Conservation (phyloP, 2,329 filamentous ascomycete species). For the Ceratocystiopsis minuta region DNA sequence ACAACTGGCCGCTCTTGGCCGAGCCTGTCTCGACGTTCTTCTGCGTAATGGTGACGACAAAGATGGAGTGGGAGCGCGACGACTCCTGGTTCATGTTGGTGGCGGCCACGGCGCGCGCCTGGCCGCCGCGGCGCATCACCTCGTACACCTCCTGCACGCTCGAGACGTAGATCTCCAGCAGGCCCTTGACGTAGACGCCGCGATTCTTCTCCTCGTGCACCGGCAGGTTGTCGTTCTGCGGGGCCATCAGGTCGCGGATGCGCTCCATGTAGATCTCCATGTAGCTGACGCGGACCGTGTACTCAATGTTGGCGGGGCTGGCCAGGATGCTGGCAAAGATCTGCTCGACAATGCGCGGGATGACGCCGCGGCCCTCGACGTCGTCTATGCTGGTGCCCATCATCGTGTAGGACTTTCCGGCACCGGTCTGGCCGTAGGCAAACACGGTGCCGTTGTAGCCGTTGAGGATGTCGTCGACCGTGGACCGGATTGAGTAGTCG, state of each 20-base stretch:
- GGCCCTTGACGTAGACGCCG: slow-evolving; percentile 90
- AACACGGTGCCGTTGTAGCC: slow-evolving; percentile 99
- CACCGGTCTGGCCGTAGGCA: slow-evolving; percentile 94
- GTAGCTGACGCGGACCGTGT: slow-evolving; percentile 95
- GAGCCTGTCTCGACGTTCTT: slow-evolving; percentile 96
- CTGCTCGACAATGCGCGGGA: slow-evolving; percentile 91
- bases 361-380: slow-evolving; percentile 74
- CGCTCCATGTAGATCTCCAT: slow-evolving; percentile 99
- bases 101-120: slow-evolving; percentile 75
- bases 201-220: slow-evolving; percentile 96
- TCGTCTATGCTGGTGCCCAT: slow-evolving; percentile 93
- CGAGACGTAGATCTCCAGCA: slow-evolving; percentile 88
- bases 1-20: slow-evolving; percentile 88
- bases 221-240: slow-evolving; percentile 87
- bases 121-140: slow-evolving; percentile 84
- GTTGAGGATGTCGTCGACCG: slow-evolving; percentile 94
- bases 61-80: slow-evolving; percentile 94
- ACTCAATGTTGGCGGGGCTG: slow-evolving; percentile 86
- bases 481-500: slow-evolving; percentile 89
- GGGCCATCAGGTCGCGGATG: slow-evolving; percentile 81
- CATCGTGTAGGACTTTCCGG: slow-evolving; percentile 99
- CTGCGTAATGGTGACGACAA: slow-evolving; percentile 90
- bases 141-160: slow-evolving; percentile 93
- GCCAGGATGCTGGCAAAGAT: slow-evolving; percentile 91
- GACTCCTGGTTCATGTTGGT: slow-evolving; percentile 99